phyloP scores from a whole-genome alignment of 371 early-diverging fungal genomes.

The Mortierella sp. region DNA sequence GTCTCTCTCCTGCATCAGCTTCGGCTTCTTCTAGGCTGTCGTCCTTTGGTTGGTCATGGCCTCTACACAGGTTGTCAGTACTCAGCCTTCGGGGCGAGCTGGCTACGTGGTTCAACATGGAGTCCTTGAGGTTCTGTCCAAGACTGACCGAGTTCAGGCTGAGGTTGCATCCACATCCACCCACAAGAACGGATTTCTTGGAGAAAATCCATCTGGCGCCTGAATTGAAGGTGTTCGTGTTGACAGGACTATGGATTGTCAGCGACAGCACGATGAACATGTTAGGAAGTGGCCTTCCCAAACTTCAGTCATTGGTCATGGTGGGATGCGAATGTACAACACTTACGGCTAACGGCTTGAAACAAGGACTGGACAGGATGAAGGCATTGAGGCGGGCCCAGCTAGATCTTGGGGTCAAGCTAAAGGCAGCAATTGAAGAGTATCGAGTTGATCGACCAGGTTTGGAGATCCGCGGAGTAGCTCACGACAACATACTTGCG shows the following conservation, averaged over 20 bases:
- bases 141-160: slow-evolving; percentile 20
- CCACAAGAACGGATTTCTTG: slow-evolving; percentile 21
- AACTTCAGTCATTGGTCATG: slow-evolving; percentile 5
- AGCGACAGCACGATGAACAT: slow-evolving; percentile 12
- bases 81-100: slow-evolving; percentile 34
- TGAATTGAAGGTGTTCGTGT: slow-evolving; percentile 8
- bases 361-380: slow-evolving; percentile 26
- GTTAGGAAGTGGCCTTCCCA: slow-evolving; percentile 8
- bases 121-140: slow-evolving; percentile 31
- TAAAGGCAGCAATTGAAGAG: not conserved
- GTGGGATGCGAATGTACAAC: slow-evolving; percentile 22
- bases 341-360: slow-evolving; percentile 15
- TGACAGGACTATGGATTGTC: slow-evolving; percentile 27
- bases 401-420: slow-evolving; percentile 4
- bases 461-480: not conserved
- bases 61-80: slow-evolving; percentile 8
- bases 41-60: slow-evolving; percentile 39
- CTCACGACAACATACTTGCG: not conserved
- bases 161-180: slow-evolving; percentile 32
- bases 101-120: slow-evolving; percentile 34
- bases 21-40: slow-evolving; percentile 6
- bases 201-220: slow-evolving; percentile 15
- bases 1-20: slow-evolving; percentile 13
- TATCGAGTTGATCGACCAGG: slow-evolving; percentile 13
- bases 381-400: slow-evolving; percentile 1